A percentile compares a stretch with the other conserved stretches of the same genome.
Conservation (phyloP, 1,284 basidiomycete genomes). For the Marasmius sp. region DNA sequence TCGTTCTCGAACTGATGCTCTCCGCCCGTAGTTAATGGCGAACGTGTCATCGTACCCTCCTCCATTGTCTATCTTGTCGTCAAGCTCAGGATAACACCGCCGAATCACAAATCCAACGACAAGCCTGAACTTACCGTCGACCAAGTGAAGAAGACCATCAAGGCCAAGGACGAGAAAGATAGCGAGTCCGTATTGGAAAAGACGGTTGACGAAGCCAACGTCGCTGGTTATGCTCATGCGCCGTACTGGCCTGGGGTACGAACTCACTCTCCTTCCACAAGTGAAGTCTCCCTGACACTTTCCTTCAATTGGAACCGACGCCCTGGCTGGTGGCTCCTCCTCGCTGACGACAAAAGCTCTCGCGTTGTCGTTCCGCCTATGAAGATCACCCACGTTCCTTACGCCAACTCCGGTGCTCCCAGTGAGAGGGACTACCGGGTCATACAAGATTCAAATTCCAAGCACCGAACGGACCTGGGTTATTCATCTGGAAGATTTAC, state of each 20-base stretch:
- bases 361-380: constrained; percentile 90
- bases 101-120: constrained; percentile 24
- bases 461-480: constrained; percentile 82
- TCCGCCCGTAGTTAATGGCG: constrained; percentile 75
- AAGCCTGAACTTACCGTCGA: constrained; percentile 31
- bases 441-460: constrained; percentile 94
- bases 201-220: constrained; percentile 41
- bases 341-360: constrained; percentile 90
- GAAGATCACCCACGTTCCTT: constrained; percentile 81
- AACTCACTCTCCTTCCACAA: constrained; percentile 14
- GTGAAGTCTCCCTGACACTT: neutral
- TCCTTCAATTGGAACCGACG: constrained; percentile 61
- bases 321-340: constrained; percentile 89
- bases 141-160: constrained; percentile 52
- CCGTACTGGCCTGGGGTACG: constrained; percentile 88
- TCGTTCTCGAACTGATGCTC: neutral
- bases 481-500: constrained; percentile 90
- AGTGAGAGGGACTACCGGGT: constrained; percentile 68
- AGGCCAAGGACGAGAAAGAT: constrained; percentile 59
- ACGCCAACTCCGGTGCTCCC: constrained; percentile 50
- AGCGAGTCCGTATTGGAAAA: constrained; percentile 68
- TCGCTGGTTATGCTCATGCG: constrained; percentile 77
- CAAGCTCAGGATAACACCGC: constrained; percentile 73
- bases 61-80: constrained; percentile 88
- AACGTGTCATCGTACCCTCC: constrained; percentile 84